Percentiles rank a stretch among this genome's conserved stretches.
Evolutionary conservation across 768 basidiomycete genomes (phyloP).

Genomic region (Tricholoma hemisulphureum): DNA sequence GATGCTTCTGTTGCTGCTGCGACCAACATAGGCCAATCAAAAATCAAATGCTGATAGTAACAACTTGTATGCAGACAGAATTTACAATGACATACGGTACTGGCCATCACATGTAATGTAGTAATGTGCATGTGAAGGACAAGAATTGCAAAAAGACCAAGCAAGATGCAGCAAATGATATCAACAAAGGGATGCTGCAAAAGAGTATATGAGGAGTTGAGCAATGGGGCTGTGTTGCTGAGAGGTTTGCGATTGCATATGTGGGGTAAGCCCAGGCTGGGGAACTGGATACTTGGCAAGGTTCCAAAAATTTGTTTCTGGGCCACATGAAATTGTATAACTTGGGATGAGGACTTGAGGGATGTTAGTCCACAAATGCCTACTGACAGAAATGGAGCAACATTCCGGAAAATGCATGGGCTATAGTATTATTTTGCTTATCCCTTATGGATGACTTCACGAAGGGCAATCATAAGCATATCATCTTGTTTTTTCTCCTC

Average conservation of each 20-base stretch:
- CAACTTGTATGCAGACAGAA: conserved; percentile 11
- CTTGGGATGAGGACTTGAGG: too few relatives aligned
- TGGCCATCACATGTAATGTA: conserved; percentile 1
- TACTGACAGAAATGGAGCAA: too few relatives aligned
- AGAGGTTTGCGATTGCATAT: conserved; percentile 8
- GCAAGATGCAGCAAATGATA: conserved; percentile 1
- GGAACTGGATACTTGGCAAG: too few relatives aligned
- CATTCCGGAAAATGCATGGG: too few relatives aligned
- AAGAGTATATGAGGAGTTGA: conserved; percentile 1
- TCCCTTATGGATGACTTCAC: background rate
- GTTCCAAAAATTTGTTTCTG: too few relatives aligned
- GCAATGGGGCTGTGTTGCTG: conserved; percentile 3
- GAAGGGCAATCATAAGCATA: background rate
- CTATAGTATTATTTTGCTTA: background rate
- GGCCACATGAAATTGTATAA: too few relatives aligned
- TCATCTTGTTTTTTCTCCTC: background rate
- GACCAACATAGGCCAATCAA: too few relatives aligned
- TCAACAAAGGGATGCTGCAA: conserved; percentile 1
- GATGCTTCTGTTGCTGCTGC: too few relatives aligned
- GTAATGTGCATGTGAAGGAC: background rate
- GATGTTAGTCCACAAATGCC: too few relatives aligned
- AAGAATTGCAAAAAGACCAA: background rate
- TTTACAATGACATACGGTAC: background rate
- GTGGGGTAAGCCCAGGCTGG: too few relatives aligned
- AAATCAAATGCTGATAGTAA: conserved; percentile 3